Percentiles rank a stretch among this genome's conserved stretches.
These are phyloP conservation scores for Murraya paniculata DNA, from an alignment of 345 rosid genomes.

Conservation along the genomic window DNA sequence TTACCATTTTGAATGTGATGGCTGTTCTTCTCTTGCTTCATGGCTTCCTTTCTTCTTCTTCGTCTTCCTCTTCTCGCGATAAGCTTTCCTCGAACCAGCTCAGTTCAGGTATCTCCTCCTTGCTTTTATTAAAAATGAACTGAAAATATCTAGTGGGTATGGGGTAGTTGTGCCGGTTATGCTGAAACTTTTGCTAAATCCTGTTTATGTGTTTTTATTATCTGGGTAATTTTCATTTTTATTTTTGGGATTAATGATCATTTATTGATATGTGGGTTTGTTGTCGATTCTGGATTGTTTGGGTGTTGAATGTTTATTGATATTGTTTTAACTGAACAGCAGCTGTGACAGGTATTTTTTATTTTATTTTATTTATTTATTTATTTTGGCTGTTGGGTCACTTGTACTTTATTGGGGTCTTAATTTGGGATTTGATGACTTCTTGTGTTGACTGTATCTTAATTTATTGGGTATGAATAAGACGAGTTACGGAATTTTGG, in stretches of 20 bases:
- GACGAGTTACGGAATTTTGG: background rate
- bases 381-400: background rate
- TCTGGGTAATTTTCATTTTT: background rate
- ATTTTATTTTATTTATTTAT: background rate
- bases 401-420: background rate
- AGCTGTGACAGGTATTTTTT: background rate
- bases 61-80: conserved; percentile 38
- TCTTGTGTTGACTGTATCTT: background rate
- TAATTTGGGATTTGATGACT: background rate
- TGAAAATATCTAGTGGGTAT: background rate
- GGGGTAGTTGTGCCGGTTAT: background rate
- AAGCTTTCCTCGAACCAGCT: conserved; percentile 35
- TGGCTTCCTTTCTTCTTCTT: conserved; percentile 41
- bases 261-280: background rate
- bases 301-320: background rate
- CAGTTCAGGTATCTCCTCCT: conserved; percentile 40
- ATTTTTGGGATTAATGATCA: no score
- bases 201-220: background rate
- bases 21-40: conserved; percentile 59
- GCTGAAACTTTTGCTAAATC: background rate
- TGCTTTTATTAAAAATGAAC: background rate
- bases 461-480: conserved; percentile 1
- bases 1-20: conserved; percentile 55
- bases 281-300: background rate
- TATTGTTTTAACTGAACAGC: background rate